A percentile compares a stretch with the other conserved stretches of the same genome.
phyloP scores from a whole-genome alignment of 305 asterid species.

The Striga hermonthica region DNA sequence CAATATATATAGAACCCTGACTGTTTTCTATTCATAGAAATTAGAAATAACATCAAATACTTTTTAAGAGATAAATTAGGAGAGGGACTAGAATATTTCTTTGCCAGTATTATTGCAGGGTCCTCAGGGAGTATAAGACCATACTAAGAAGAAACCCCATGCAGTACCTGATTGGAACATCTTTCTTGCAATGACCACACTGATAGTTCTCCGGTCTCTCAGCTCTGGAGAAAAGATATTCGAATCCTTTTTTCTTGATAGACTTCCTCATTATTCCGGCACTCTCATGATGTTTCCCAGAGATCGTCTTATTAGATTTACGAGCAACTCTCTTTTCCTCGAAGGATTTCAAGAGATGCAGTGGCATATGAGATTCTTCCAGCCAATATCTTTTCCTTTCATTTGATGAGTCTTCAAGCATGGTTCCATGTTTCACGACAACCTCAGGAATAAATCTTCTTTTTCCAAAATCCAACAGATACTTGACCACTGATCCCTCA shows the following conservation, averaged over 20 bases:
- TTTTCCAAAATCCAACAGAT: conserved; percentile 95
- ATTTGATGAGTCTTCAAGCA: conserved; percentile 57
- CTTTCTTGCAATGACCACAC: conserved; percentile 76
- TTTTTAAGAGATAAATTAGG: not conserved
- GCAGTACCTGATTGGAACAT: conserved; percentile 66
- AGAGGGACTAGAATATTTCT: conserved; percentile 23
- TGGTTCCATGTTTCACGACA: conserved; percentile 65
- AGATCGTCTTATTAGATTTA: conserved; percentile 47
- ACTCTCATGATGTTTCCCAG: conserved; percentile 44
- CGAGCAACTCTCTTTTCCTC: conserved; percentile 85
- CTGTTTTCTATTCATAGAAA: conserved; percentile 24
- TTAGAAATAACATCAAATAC: conserved; percentile 22
- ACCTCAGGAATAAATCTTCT: conserved; percentile 83
- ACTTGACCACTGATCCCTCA: conserved; percentile 55
- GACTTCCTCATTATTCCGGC: conserved; percentile 36
- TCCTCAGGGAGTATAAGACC: conserved; percentile 14
- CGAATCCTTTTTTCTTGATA: conserved; percentile 56
- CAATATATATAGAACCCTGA: conserved; percentile 1
- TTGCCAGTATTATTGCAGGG: conserved; percentile 9
- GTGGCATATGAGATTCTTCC: conserved; percentile 77
- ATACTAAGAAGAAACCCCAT: conserved; percentile 17
- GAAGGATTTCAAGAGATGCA: conserved; percentile 73
- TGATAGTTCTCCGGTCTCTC: conserved; percentile 54
- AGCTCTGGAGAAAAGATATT: conserved; percentile 77
- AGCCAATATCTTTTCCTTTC: conserved; percentile 80